These are phyloP conservation scores for Psidium guajava DNA, from an alignment of 345 rosid genomes.

Conservation along the genomic window DNA sequence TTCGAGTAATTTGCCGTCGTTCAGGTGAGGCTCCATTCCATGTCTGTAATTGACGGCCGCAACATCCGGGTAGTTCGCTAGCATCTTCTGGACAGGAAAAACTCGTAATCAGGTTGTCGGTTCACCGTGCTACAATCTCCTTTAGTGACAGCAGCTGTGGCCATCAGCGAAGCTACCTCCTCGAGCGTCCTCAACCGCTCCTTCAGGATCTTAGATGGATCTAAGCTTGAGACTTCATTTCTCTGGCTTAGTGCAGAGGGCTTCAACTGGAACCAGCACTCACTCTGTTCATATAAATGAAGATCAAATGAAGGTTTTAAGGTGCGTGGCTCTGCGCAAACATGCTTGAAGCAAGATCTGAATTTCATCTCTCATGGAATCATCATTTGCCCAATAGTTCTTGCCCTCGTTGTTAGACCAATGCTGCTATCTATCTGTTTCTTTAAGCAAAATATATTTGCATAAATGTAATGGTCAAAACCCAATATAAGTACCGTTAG, in stretches of 20 bases:
- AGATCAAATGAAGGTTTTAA: not conserved
- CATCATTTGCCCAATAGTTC: not conserved
- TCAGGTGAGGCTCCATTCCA: not conserved
- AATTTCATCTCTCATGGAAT: not conserved
- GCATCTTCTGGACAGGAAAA: slow-evolving; percentile 29
- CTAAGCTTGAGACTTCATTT: slow-evolving; percentile 7
- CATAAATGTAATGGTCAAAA: not conserved
- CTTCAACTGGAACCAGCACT: slow-evolving; percentile 44
- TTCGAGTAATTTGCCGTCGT: not conserved
- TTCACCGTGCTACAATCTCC: slow-evolving; percentile 20
- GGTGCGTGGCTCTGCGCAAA: not conserved
- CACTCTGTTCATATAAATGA: slow-evolving; percentile 20
- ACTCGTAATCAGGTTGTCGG: slow-evolving; percentile 44
- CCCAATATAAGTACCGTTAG: not conserved
- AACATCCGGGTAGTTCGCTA: not conserved
- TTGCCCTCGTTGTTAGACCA: not conserved
- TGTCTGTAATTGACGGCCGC: not conserved
- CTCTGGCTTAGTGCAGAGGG: slow-evolving; percentile 4
- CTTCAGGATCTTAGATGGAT: slow-evolving; percentile 21
- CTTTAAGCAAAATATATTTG: not conserved
- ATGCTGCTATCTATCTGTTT: not conserved
- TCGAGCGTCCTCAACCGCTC: slow-evolving; percentile 37
- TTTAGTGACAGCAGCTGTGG: slow-evolving; percentile 35
- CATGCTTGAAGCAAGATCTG: not conserved
- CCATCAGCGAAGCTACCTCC: slow-evolving; percentile 37